These are phyloP conservation scores for Xylariales sp. DNA, from an alignment of 2,329 filamentous ascomycete species.

Conservation along the genomic window DNA sequence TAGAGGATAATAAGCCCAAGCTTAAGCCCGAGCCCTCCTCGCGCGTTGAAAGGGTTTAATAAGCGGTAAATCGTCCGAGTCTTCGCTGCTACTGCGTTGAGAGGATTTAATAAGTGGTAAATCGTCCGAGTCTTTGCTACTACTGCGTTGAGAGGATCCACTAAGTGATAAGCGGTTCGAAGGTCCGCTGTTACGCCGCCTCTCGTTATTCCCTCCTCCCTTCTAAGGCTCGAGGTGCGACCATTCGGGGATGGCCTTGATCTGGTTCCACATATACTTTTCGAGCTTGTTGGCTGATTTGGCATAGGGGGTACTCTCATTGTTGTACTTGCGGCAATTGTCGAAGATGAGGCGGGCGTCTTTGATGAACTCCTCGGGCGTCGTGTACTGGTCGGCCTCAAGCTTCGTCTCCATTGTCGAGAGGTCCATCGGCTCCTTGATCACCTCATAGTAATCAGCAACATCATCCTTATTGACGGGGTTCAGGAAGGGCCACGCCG, in stretches of 20 bases:
- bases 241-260: constrained; percentile 94
- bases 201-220: constrained; percentile 1
- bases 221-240: constrained; percentile 67
- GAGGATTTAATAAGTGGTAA: no score
- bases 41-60: no score
- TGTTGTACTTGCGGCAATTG: constrained; percentile 97
- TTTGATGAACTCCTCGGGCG: constrained; percentile 89
- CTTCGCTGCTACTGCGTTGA: no score
- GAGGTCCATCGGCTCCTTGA: constrained; percentile 97
- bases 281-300: constrained; percentile 94
- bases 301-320: constrained; percentile 92
- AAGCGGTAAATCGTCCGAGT: no score
- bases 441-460: constrained; percentile 98
- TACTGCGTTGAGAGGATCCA: no score
- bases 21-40: no score
- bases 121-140: no score
- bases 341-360: constrained; percentile 92
- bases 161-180: no score
- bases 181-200: background rate
- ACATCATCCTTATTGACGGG: constrained; percentile 97
- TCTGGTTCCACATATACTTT: constrained; percentile 95
- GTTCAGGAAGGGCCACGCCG: constrained; percentile 93
- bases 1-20: no score
- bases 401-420: constrained; percentile 96
- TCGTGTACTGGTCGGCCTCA: constrained; percentile 90